These are phyloP conservation scores for Clavariopsis aquatica DNA, from an alignment of 495 filamentous ascomycete genomes.

Conservation along the genomic window DNA sequence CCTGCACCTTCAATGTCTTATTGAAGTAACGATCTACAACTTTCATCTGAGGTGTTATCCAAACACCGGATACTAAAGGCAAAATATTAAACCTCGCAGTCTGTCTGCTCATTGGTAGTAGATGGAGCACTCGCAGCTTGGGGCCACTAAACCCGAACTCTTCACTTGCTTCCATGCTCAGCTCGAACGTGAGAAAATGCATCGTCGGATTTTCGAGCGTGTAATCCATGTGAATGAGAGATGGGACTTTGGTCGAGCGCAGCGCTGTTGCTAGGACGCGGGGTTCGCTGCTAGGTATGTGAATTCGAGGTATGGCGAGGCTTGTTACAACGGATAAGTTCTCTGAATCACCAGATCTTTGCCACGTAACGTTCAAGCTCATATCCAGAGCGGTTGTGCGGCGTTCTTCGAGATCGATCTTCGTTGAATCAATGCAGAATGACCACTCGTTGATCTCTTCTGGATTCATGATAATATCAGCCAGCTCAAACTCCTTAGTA, in stretches of 20 bases:
- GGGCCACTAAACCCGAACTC: constrained; percentile 91
- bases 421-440: constrained; percentile 73
- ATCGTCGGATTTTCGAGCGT: constrained; percentile 91
- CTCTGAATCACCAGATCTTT: constrained; percentile 48
- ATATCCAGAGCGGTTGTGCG: constrained; percentile 69
- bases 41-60: constrained; percentile 39
- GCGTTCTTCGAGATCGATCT: constrained; percentile 76
- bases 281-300: constrained; percentile 79
- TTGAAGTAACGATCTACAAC: constrained; percentile 42
- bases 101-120: constrained; percentile 76
- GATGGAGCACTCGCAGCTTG: constrained; percentile 72
- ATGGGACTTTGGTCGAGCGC: constrained; percentile 40
- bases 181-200: constrained; percentile 88
- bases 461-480: constrained; percentile 52
- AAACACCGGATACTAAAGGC: constrained; percentile 38
- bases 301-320: constrained; percentile 74
- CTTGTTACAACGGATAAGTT: constrained; percentile 57
- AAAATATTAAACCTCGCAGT: constrained; percentile 70
- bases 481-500: constrained; percentile 46
- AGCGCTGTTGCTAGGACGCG: constrained; percentile 68
- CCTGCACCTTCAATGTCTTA: constrained; percentile 37
- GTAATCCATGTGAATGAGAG: constrained; percentile 60
- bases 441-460: constrained; percentile 65
- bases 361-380: constrained; percentile 77
- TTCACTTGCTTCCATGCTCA: constrained; percentile 89